Evolutionary conservation across 2,329 filamentous ascomycete genomes (phyloP), one percentile per base, ranked within the genome.

Genomic region (Pleomassaria siparia): DNA sequence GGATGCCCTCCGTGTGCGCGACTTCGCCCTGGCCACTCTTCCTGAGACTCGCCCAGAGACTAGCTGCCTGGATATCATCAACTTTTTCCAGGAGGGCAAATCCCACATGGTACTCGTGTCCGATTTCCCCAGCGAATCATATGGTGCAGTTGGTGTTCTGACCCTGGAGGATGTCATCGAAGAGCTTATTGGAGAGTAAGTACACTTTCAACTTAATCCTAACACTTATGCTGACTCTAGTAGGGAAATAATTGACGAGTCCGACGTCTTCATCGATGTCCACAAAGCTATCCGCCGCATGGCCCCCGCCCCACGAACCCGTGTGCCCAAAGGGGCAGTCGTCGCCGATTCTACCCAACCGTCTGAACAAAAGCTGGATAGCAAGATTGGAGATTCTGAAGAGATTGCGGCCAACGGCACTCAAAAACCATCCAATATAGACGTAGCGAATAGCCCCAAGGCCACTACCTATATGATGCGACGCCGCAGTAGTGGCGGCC

Each of bases 51-150:
- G 89, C 9, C 90, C 94, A 0, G 90, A 96, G 67, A 99, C 94
- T 0, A 96, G 91, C 74, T 99, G 94, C 69, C 75, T 99, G 46
- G 94, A 99, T 70, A 97, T 99, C 63, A 90, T 99, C 74, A 99
- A 99, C 75, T 99, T 96, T 73, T 99, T 99, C 76, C 94, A 99
- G 72, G 94, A 99, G 76, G 94, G 94, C 62, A 99, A 99, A 71
- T 96, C 91, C 1, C 94, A 99, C 71, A 96, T 99, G 91, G 92
- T 97, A 0, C 78, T 99, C 22, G 94, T 97, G 8, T 96, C 92
- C 0, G 89, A 96, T 63, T 82, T 76, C 55, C 94, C 94, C 1
- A 91, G 92, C n/a, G 89, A 95, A 56, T 86, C 95, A 62, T 85
- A 88, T 62, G 94, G 94, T 37, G 91, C 91, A 5, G 77, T 96